Evolutionary conservation across 257 asterid species (phyloP).

Genomic region (Scutellaria barbata): DNA sequence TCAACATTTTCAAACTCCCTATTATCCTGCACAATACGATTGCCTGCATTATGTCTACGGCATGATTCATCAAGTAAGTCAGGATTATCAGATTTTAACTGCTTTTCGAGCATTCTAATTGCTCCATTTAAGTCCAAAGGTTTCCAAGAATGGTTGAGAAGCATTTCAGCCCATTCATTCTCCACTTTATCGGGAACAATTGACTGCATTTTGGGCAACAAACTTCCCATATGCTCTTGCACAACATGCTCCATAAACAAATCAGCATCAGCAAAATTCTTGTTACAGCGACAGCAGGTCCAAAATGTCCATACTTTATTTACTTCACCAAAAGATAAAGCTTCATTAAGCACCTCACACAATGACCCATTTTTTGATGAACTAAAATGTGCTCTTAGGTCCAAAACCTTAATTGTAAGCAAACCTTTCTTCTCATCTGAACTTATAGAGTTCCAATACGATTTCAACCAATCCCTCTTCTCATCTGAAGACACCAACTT

Average conservation of each 20-base stretch:
- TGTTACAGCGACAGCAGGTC: slow-evolving; percentile 69
- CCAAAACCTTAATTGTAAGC: slow-evolving; percentile 51
- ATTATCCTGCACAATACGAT: slow-evolving; percentile 44
- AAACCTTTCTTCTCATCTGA: slow-evolving; percentile 56
- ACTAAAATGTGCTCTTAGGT: slow-evolving; percentile 64
- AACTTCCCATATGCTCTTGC: slow-evolving; percentile 65
- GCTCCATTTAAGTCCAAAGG: slow-evolving; percentile 72
- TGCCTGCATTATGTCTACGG: slow-evolving; percentile 45
- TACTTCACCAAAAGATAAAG: slow-evolving; percentile 61
- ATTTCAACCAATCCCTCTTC: slow-evolving; percentile 65
- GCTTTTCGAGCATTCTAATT: slow-evolving; percentile 52
- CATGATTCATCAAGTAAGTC: slow-evolving; percentile 53
- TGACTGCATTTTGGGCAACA: slow-evolving; percentile 68
- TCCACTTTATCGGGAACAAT: slow-evolving; percentile 72
- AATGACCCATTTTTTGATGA: slow-evolving; percentile 52
- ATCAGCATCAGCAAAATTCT: slow-evolving; percentile 58
- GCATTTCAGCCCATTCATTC: slow-evolving; percentile 82
- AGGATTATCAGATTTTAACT: slow-evolving; percentile 44
- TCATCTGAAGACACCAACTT: slow-evolving; percentile 64
- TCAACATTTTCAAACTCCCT: slow-evolving; percentile 63
- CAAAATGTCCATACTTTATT: slow-evolving; percentile 69
- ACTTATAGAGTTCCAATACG: slow-evolving; percentile 67
- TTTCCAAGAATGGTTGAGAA: slow-evolving; percentile 76
- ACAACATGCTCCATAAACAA: slow-evolving; percentile 60
- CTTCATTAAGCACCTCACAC: slow-evolving; percentile 63